Percentiles rank a stretch among this genome's conserved stretches.
phyloP scores from a whole-genome alignment of 2,329 filamentous ascomycete species.

The Davidsoniella virescens region DNA sequence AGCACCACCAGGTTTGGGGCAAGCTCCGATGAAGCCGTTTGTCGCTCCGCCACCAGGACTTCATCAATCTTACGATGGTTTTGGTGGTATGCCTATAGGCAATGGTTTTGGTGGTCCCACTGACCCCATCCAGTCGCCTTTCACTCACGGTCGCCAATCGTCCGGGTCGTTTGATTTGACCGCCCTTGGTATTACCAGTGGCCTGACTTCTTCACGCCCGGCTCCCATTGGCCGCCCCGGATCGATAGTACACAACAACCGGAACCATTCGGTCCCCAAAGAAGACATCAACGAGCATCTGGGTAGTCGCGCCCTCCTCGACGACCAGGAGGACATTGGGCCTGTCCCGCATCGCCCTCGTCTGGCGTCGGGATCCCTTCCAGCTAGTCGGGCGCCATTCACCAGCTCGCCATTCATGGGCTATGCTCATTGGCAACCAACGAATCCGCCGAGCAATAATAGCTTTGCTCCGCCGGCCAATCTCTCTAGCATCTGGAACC shows the following conservation, averaged over 20 bases:
- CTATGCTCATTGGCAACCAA: conserved; percentile 26
- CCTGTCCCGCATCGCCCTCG: background rate
- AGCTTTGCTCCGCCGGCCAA: conserved; percentile 7
- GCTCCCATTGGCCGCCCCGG: conserved; percentile 77
- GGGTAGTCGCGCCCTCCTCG: conserved; percentile 77
- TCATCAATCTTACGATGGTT: conserved; percentile 4
- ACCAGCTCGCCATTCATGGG: conserved; percentile 20
- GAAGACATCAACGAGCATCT: conserved; percentile 66
- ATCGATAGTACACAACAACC: conserved; percentile 33
- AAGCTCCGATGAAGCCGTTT: conserved; percentile 24
- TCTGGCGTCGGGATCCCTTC: background rate
- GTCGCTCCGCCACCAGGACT: conserved; percentile 18
- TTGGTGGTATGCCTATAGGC: conserved; percentile 6
- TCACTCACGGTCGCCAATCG: conserved; percentile 56
- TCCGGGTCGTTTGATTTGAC: conserved; percentile 50
- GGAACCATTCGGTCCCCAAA: conserved; percentile 14
- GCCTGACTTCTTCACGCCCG: conserved; percentile 50
- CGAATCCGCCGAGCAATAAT: background rate
- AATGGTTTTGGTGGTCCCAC: background rate
- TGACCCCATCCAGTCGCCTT: conserved; percentile 15
- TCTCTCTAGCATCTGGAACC: conserved; percentile 5
- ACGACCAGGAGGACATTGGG: conserved; percentile 31
- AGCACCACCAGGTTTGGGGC: conserved; percentile 6
- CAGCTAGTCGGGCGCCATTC: conserved; percentile 2
- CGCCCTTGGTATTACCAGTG: conserved; percentile 18